Conservation (phyloP, 257 asterid species). For the Nicotiana benthamiana region DNA sequence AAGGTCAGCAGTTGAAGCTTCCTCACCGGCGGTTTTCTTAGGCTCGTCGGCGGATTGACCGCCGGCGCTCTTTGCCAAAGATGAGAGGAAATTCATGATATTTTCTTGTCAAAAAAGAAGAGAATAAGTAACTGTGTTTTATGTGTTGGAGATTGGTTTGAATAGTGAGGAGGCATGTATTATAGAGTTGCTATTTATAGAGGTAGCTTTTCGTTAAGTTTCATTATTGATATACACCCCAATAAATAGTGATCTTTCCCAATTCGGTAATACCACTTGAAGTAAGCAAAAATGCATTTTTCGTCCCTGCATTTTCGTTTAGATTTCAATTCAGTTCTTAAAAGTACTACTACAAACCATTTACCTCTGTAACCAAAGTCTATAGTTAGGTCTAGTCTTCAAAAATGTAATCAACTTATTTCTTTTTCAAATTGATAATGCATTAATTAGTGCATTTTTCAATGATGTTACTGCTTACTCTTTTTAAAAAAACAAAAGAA, state of each 20-base stretch:
- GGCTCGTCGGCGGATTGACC: conserved; percentile 12
- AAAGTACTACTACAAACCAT: too few species aligned
- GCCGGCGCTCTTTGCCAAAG: background rate
- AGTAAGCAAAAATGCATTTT: background rate
- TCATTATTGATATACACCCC: background rate
- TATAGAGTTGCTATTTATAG: background rate
- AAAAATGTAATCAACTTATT: too few species aligned
- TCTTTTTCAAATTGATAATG: too few species aligned
- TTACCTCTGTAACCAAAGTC: too few species aligned
- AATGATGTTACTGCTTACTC: too few species aligned
- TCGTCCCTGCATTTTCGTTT: background rate
- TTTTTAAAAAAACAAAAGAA: too few species aligned
- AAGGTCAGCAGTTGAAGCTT: conserved; percentile 24
- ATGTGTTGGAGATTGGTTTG: background rate
- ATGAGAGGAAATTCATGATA: conserved; percentile 4
- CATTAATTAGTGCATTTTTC: too few species aligned
- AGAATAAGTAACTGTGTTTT: background rate
- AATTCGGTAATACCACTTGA: background rate
- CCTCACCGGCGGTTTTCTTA: conserved; percentile 8
- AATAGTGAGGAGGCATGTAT: background rate
- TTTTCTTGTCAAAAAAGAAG: background rate
- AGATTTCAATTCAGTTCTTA: too few species aligned
- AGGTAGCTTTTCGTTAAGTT: background rate
- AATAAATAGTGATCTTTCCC: background rate
- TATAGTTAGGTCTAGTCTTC: too few species aligned